Evolutionary conservation across 768 basidiomycete genomes (phyloP).

Genomic region (Mycena olivaceomarginata): DNA sequence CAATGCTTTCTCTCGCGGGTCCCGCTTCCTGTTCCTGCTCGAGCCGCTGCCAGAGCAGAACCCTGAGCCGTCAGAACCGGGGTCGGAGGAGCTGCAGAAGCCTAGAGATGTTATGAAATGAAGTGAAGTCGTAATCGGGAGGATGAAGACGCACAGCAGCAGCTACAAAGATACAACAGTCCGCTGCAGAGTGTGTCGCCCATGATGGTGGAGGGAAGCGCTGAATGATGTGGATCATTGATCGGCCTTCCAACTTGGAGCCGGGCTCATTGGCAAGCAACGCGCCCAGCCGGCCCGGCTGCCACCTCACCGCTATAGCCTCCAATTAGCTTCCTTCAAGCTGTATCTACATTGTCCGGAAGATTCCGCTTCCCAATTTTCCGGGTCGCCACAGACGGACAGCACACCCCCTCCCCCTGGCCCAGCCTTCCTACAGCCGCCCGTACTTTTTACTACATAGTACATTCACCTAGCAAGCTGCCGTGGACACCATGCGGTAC

Average conservation of each 20-base stretch:
- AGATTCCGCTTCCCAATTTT: too few relatives aligned
- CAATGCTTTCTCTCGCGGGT: conserved; percentile 39
- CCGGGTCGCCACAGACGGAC: too few relatives aligned
- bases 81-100: conserved; percentile 33
- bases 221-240: background rate
- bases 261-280: too few relatives aligned
- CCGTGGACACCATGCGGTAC: too few relatives aligned
- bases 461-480: too few relatives aligned
- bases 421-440: too few relatives aligned
- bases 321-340: too few relatives aligned
- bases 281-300: too few relatives aligned
- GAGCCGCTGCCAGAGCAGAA: conserved; percentile 18
- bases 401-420: too few relatives aligned
- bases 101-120: background rate
- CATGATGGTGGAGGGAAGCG: conserved; percentile 17
- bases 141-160: conserved; percentile 23
- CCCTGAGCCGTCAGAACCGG: conserved; percentile 39
- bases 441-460: too few relatives aligned
- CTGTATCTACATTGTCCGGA: too few relatives aligned
- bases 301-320: too few relatives aligned
- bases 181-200: conserved; percentile 39
- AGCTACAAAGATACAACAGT: conserved; percentile 30
- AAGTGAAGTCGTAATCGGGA: background rate
- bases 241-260: background rate
- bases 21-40: conserved; percentile 18